Percentiles rank a stretch among this genome's conserved stretches.
Evolutionary conservation across 176 grass and related monocot genomes (phyloP).

Genomic region (Avena atlantica): DNA sequence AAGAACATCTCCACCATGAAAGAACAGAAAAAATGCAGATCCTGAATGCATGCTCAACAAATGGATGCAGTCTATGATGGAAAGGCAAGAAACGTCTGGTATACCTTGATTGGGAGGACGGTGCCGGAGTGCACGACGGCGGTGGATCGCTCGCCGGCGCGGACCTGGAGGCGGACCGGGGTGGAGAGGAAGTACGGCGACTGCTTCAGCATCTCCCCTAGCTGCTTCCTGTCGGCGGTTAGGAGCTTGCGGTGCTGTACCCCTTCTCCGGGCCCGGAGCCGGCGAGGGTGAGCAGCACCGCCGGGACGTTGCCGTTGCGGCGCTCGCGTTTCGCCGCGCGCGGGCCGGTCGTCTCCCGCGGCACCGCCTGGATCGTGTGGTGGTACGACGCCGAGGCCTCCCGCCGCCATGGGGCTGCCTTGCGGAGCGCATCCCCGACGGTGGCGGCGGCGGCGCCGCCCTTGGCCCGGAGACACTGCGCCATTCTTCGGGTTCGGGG

Average conservation of each 20-base stretch:
- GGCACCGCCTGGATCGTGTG: slow-evolving; percentile 82
- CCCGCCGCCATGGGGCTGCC: slow-evolving; percentile 44
- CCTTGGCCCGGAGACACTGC: slow-evolving; percentile 53
- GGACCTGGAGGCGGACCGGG: slow-evolving; percentile 82
- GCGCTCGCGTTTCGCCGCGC: slow-evolving; percentile 63
- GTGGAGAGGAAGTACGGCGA: slow-evolving; percentile 90
- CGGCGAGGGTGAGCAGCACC: slow-evolving; percentile 61
- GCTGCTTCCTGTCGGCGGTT: slow-evolving; percentile 74
- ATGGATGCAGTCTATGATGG: not conserved
- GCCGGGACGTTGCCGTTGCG: slow-evolving; percentile 73
- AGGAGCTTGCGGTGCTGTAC: slow-evolving; percentile 55
- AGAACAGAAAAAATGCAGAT: not conserved
- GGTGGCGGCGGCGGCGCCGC: slow-evolving; percentile 45
- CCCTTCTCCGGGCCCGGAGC: slow-evolving; percentile 17
- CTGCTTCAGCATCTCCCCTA: slow-evolving; percentile 79
- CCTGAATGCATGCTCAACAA: not conserved
- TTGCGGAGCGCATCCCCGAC: slow-evolving; percentile 19
- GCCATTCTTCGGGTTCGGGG: slow-evolving; percentile 62
- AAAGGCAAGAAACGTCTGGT: not conserved
- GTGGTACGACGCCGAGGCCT: slow-evolving; percentile 57
- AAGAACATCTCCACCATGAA: not conserved
- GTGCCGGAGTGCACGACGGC: slow-evolving; percentile 69
- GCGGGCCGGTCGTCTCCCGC: slow-evolving; percentile 64
- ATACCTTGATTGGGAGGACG: slow-evolving; percentile 85
- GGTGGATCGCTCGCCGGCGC: slow-evolving; percentile 70